A percentile compares a stretch with the other conserved stretches of the same genome.
These are phyloP conservation scores for Hamigera avellanea DNA, from an alignment of 495 filamentous ascomycete species.

Conservation along the genomic window DNA sequence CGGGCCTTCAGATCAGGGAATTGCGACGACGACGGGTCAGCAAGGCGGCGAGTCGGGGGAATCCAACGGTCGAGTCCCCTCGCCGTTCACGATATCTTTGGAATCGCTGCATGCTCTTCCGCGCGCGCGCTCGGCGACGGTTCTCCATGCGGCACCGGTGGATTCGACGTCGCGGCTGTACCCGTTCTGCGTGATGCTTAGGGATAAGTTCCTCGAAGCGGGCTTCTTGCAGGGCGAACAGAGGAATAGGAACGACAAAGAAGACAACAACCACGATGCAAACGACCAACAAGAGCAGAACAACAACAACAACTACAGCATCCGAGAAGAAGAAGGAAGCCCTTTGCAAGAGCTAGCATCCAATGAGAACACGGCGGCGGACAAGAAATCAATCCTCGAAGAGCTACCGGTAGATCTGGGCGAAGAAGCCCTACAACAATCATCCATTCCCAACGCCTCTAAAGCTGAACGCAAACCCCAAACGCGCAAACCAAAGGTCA, in stretches of 20 bases:
- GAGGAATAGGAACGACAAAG: constrained; percentile 6
- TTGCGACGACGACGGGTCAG: no score
- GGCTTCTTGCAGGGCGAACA: constrained; percentile 48
- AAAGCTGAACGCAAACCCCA: not conserved
- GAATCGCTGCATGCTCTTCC: constrained; percentile 27
- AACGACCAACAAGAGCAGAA: not conserved
- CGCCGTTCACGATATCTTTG: constrained; percentile 20
- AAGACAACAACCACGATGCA: not conserved
- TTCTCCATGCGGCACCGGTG: constrained; percentile 43
- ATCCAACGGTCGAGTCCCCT: constrained; percentile 1
- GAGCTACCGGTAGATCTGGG: constrained; percentile 1
- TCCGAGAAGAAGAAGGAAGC: constrained; percentile 1
- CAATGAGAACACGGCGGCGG: not conserved
- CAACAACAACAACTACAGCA: not conserved
- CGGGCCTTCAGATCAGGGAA: no score
- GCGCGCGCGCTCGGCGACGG: constrained; percentile 25
- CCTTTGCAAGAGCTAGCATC: not conserved
- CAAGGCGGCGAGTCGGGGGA: no score
- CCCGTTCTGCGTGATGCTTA: constrained; percentile 51
- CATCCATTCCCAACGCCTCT: not conserved
- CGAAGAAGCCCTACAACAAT: constrained; percentile 1
- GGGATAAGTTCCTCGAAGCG: constrained; percentile 46
- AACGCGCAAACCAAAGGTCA: constrained; percentile 14
- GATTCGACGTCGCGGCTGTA: constrained; percentile 46
- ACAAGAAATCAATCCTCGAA: constrained; percentile 3